Percentiles rank a stretch among this genome's conserved stretches.
Evolutionary conservation across 1,139 yeast species (phyloP).

Genomic region (Sugiyamaella castrensis): DNA sequence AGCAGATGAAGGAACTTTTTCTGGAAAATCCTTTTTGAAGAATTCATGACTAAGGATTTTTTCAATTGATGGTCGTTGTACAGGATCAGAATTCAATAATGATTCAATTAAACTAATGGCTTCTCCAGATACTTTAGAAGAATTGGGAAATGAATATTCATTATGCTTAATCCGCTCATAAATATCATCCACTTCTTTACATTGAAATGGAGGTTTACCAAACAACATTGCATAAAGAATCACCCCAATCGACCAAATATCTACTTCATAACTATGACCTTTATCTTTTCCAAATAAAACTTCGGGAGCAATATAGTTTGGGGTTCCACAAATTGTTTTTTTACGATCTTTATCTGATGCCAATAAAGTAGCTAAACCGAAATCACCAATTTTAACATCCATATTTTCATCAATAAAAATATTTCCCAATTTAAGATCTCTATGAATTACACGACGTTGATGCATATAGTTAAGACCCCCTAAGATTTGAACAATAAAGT

Average conservation of each 20-base stretch:
- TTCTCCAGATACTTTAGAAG: constrained; percentile 63
- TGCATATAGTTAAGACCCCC: constrained; percentile 95
- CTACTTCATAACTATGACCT: constrained; percentile 77
- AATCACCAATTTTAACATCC: constrained; percentile 94
- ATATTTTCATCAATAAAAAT: constrained; percentile 88
- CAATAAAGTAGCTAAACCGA: constrained; percentile 89
- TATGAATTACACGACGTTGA: constrained; percentile 86
- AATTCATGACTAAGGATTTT: constrained; percentile 71
- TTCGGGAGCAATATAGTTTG: constrained; percentile 97
- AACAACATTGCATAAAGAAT: constrained; percentile 87
- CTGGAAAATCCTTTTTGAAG: constrained; percentile 82
- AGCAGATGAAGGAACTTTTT: constrained; percentile 51
- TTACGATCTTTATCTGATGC: constrained; percentile 70
- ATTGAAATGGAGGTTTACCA: constrained; percentile 97
- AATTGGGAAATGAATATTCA: constrained; percentile 78
- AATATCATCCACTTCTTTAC: constrained; percentile 88
- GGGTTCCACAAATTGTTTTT: constrained; percentile 95
- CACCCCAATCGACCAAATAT: constrained; percentile 95
- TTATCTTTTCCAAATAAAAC: constrained; percentile 82
- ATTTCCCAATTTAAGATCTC: constrained; percentile 92
- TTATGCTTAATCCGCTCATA: constrained; percentile 85
- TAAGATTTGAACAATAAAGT: constrained; percentile 83
- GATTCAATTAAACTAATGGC: constrained; percentile 70
- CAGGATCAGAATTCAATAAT: constrained; percentile 74
- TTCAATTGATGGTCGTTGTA: constrained; percentile 74